phyloP scores from a whole-genome alignment of 1,284 basidiomycete species.

The Vanrija humicola region DNA sequence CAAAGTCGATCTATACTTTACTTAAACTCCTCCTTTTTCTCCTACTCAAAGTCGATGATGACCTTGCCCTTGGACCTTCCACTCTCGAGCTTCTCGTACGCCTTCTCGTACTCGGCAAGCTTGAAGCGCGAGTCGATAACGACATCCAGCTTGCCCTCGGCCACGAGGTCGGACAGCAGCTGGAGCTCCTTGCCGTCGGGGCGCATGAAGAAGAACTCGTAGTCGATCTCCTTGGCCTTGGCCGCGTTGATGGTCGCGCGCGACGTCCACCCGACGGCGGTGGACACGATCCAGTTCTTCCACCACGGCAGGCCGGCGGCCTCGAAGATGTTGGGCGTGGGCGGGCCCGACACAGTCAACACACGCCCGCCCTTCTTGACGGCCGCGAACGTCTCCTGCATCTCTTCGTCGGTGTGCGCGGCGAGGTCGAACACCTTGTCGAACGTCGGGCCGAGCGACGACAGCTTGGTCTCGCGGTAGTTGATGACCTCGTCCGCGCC shows the following conservation, averaged over 20 bases:
- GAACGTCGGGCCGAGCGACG: slow-evolving; percentile 4
- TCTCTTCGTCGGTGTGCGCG: slow-evolving; percentile 4
- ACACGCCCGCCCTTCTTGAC: slow-evolving; percentile 10
- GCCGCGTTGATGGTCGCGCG: neutral
- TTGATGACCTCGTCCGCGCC: slow-evolving; percentile 52
- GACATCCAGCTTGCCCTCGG: slow-evolving; percentile 13
- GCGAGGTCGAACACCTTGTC: slow-evolving; percentile 20
- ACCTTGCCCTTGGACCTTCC: slow-evolving; percentile 21
- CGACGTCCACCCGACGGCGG: neutral
- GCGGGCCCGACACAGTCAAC: slow-evolving; percentile 12
- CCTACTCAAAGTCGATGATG: slow-evolving; percentile 2
- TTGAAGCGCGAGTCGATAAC: slow-evolving; percentile 11
- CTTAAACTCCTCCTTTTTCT: neutral
- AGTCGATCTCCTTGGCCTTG: slow-evolving; percentile 3
- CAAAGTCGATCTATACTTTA: neutral
- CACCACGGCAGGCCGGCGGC: neutral
- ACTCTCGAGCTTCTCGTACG: slow-evolving; percentile 15
- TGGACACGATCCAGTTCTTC: neutral
- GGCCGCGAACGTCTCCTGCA: slow-evolving; percentile 2
- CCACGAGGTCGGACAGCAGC: slow-evolving; percentile 6
- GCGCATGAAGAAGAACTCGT: slow-evolving; percentile 20
- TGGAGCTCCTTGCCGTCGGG: slow-evolving; percentile 15
- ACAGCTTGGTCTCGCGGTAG: slow-evolving; percentile 18
- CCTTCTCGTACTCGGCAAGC: slow-evolving; percentile 10
- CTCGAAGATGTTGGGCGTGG: slow-evolving; percentile 4